These are phyloP conservation scores for Suillus luteus DNA, from an alignment of 768 basidiomycete species.

Conservation along the genomic window DNA sequence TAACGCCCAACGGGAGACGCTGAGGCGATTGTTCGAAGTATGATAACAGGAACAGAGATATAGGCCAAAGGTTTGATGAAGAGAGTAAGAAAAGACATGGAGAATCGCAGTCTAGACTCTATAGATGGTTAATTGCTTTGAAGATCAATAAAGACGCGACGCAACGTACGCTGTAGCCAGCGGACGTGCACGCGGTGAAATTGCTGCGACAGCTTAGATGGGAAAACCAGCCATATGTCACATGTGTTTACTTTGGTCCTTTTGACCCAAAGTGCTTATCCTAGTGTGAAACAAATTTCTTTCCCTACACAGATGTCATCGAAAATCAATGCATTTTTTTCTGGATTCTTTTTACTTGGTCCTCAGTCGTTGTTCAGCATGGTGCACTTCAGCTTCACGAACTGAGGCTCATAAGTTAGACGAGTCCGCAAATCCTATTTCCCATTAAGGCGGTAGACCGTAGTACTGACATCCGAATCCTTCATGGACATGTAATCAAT, in stretches of 20 bases:
- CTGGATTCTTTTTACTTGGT: background rate
- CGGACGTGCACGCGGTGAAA: constrained; percentile 22
- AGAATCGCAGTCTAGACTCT: constrained; percentile 15
- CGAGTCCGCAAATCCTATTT: too few species aligned
- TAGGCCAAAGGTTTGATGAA: constrained; percentile 76
- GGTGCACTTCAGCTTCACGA: too few species aligned
- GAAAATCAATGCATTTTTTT: background rate
- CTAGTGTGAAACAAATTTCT: background rate
- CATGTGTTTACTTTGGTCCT: constrained; percentile 10
- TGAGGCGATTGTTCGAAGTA: constrained; percentile 61
- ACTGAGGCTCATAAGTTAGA: too few species aligned
- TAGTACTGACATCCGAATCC: background rate
- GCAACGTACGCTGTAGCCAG: constrained; percentile 30
- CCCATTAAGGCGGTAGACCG: too few species aligned
- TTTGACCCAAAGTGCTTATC: constrained; percentile 7
- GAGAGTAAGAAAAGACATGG: constrained; percentile 64
- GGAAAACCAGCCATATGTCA: constrained; percentile 25
- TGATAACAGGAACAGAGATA: constrained; percentile 68
- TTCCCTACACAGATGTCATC: too few species aligned
- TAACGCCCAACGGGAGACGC: constrained; percentile 62
- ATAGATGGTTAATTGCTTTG: constrained; percentile 18
- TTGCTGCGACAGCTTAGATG: constrained; percentile 24
- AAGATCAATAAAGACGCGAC: constrained; percentile 16
- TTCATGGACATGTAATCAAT: background rate
- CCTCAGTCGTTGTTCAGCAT: too few species aligned